These are phyloP conservation scores for Yarrowia sp. DNA, from an alignment of 805 yeast genomes.

Conservation along the genomic window DNA sequence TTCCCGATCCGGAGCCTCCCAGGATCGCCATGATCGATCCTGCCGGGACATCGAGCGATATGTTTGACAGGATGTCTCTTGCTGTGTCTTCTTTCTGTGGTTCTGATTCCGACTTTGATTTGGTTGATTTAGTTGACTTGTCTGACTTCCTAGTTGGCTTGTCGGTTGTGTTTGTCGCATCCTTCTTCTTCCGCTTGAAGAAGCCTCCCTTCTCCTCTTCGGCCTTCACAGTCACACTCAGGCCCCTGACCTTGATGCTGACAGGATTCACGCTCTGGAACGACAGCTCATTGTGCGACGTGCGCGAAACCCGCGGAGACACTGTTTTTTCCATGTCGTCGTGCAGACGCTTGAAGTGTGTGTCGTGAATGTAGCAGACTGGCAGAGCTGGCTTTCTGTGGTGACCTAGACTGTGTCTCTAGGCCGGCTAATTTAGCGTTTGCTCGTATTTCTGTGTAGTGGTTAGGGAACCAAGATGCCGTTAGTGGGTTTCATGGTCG, in stretches of 20 bases:
- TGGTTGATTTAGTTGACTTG: not conserved
- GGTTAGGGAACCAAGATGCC: no score
- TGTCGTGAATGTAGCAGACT: no score
- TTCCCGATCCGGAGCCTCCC: conserved; percentile 88
- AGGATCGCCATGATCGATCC: conserved; percentile 73
- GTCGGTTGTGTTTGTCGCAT: conserved; percentile 30
- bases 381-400: no score
- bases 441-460: no score
- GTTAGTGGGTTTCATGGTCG: no score
- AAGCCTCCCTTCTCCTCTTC: not conserved
- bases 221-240: conserved; percentile 1
- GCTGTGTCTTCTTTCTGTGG: not conserved
- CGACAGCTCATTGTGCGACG: conserved; percentile 10
- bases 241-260: conserved; percentile 3
- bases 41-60: conserved; percentile 58
- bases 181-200: conserved; percentile 28
- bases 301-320: not conserved
- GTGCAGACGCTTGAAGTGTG: not conserved
- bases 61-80: conserved; percentile 43
- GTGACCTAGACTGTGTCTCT: no score
- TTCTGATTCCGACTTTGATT: not conserved
- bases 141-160: not conserved
- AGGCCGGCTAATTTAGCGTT: no score
- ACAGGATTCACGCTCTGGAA: conserved; percentile 26
- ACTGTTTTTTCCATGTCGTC: not conserved